Evolutionary conservation across 495 filamentous ascomycete species (phyloP), one percentile per base, ranked within the genome.

Genomic region (Aspergillus nidulans): DNA sequence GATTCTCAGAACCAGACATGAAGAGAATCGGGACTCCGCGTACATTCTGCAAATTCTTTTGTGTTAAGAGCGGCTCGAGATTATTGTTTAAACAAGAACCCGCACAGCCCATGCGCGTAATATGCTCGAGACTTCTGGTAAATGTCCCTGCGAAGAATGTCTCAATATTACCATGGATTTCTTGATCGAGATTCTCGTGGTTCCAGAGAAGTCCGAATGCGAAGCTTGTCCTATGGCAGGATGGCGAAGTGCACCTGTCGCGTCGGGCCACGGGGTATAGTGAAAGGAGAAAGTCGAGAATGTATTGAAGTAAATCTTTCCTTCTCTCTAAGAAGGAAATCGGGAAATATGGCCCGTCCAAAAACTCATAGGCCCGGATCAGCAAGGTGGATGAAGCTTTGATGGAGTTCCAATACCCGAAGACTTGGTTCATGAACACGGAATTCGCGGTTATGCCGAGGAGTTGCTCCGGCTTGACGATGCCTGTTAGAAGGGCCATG

Each of bases 201-300:
- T 79, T 83, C 82, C 83, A 86, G 63, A 77, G 81, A 26, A 81
- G 72, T n/a, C 83, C 85, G 54, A 86, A 86, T 18, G 82, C 77
- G 26, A 89, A 68, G 10, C 76, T 76, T 42, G 68, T 63, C 7
- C 85, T 79, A 68, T 84, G 84, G 67, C 85, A 89, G 18, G 74
- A 72, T 1, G 77, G 77, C 51, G 78, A 83, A 58, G 75, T 81
- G 68, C 85, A 88, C n/a, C 85, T 69, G 60, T 88, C 85, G 13
- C 65, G 64, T 10, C 64, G 52, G 10, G 81, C 80, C 8, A 69
- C 61, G 3, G 85, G 85, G 60, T 86, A 85, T 52, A 87, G 73
- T 2, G 84, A 72, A 7, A 65, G 43, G 5, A 63, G 8, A 1
- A 21, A 13, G 42, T 65, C 57, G 3, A 65, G 51, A 1, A 60